phyloP scores from a whole-genome alignment of 768 basidiomycete species.

The Psilocybe azurescens region DNA sequence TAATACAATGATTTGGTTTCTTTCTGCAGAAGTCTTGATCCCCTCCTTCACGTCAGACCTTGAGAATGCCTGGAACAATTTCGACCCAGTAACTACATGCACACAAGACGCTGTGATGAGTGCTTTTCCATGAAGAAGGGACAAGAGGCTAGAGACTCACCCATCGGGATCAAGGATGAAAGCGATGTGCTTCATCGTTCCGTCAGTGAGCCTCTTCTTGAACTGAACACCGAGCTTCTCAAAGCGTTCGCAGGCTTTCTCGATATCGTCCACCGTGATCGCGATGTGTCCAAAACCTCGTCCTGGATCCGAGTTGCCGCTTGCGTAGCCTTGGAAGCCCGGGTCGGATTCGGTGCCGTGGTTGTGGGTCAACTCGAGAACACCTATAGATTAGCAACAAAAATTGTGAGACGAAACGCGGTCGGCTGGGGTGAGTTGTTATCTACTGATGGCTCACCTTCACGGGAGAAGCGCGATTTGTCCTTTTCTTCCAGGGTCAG shows the following conservation, averaged over 20 bases:
- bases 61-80: slow-evolving; percentile 44
- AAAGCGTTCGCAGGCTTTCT: slow-evolving; percentile 83
- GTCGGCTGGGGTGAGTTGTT: not conserved
- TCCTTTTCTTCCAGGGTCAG: slow-evolving; percentile 59
- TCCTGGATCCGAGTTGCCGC: slow-evolving; percentile 85
- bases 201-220: slow-evolving; percentile 87
- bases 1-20: not conserved
- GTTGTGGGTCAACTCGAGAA: slow-evolving; percentile 88
- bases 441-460: slow-evolving; percentile 52
- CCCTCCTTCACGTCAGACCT: slow-evolving; percentile 1
- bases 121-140: slow-evolving; percentile 18
- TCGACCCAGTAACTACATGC: slow-evolving; percentile 63
- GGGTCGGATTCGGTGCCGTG: slow-evolving; percentile 88
- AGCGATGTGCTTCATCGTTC: slow-evolving; percentile 85
- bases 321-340: slow-evolving; percentile 81
- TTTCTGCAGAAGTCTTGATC: not conserved
- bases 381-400: slow-evolving; percentile 42
- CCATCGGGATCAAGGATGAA: slow-evolving; percentile 89
- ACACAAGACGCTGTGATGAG: not conserved
- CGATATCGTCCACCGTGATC: slow-evolving; percentile 82
- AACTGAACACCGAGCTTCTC: slow-evolving; percentile 81
- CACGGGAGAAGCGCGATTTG: slow-evolving; percentile 56
- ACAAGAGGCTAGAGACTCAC: slow-evolving; percentile 38
- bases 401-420: too few relatives aligned
- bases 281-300: slow-evolving; percentile 89